These are phyloP conservation scores for Chaetomidium leptoderma DNA, from an alignment of 495 filamentous ascomycete genomes.

Conservation along the genomic window DNA sequence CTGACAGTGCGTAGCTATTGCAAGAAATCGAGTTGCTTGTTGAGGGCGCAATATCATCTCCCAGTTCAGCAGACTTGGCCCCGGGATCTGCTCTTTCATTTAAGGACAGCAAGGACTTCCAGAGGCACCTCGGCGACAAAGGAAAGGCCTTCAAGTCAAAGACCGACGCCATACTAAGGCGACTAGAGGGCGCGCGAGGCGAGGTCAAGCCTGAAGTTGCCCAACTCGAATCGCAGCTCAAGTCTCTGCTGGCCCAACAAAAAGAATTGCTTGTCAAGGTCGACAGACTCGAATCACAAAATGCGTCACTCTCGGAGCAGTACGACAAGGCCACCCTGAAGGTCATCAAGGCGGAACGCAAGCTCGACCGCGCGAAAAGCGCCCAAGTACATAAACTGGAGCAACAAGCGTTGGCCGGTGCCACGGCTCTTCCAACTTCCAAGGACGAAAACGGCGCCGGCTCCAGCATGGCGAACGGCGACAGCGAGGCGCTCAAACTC, in stretches of 20 bases:
- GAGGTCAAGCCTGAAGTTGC: conserved; percentile 59
- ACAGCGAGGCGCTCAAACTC: conserved; percentile 53
- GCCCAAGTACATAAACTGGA: conserved; percentile 88
- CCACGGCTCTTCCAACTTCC: conserved; percentile 48
- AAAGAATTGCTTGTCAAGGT: conserved; percentile 75
- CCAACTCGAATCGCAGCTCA: conserved; percentile 67
- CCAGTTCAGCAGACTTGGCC: conserved; percentile 52
- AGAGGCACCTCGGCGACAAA: conserved; percentile 66
- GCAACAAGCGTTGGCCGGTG: conserved; percentile 70
- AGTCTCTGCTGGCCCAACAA: conserved; percentile 69
- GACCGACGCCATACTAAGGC: conserved; percentile 40
- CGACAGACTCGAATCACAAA: conserved; percentile 70
- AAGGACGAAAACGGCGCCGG: conserved; percentile 55
- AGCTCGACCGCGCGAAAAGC: conserved; percentile 81
- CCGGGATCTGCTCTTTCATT: conserved; percentile 61
- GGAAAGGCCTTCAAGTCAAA: conserved; percentile 44
- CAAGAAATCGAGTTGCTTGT: conserved; percentile 77
- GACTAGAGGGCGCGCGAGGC: conserved; percentile 38
- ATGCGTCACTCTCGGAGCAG: conserved; percentile 75
- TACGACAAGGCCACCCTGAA: conserved; percentile 80
- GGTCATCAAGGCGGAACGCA: conserved; percentile 92
- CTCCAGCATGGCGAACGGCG: conserved; percentile 54
- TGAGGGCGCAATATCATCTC: conserved; percentile 45
- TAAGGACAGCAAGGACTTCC: conserved; percentile 66
- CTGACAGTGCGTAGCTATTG: conserved; percentile 57